Evolutionary conservation across 1,139 yeast species (phyloP), one percentile per base, ranked within the genome.

Genomic region (Komagataea norvegica): DNA sequence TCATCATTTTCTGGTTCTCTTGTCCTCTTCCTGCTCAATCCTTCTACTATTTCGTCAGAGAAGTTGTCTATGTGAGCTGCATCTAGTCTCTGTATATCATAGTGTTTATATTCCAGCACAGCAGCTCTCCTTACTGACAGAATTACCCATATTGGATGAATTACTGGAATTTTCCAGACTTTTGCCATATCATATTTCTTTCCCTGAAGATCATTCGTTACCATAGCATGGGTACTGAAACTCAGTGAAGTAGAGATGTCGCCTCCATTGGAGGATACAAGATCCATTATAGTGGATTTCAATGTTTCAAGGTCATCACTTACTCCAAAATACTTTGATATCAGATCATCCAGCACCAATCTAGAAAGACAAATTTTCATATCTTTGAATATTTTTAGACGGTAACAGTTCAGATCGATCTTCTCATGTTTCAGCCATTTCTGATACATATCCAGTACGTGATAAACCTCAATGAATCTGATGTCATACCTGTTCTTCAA

Each of bases 61-160:
- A 60, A 43, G 5, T 6, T 2, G n/a, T 8, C n/a, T 8, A 31
- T 18, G n/a, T 20, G 17, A 1, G 61, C 45, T 18, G 60, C 48
- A 8, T 59, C 61, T 22, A 72, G 48, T 10, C 24, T 25, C 6
- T 16, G 3, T 8, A 20, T n/a, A 34, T 68, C 60, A 49, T 70
- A 70, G 49, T 73, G 77, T 38, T 69, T 68, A 35, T 64, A 66
- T 21, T 71, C 72, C 35, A 86, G 56, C 3, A 76, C 65, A 0
- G 86, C 87, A 4, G 73, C 75, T 44, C 95, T 64, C 31, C 67
- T 62, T 4, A 76, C 55, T 33, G 85, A 75, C 55, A 85, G 86
- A 16, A 70, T 51, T 3, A 88, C 59, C 93, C 94, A 88, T 36
- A 74, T 61, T 0, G 93, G 91, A 54, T 83, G 88, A 3, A 86